Percentiles rank a stretch among this genome's conserved stretches.
These are phyloP conservation scores for Aurifilum marmelostoma DNA, from an alignment of 2,329 filamentous ascomycete species.

Conservation along the genomic window DNA sequence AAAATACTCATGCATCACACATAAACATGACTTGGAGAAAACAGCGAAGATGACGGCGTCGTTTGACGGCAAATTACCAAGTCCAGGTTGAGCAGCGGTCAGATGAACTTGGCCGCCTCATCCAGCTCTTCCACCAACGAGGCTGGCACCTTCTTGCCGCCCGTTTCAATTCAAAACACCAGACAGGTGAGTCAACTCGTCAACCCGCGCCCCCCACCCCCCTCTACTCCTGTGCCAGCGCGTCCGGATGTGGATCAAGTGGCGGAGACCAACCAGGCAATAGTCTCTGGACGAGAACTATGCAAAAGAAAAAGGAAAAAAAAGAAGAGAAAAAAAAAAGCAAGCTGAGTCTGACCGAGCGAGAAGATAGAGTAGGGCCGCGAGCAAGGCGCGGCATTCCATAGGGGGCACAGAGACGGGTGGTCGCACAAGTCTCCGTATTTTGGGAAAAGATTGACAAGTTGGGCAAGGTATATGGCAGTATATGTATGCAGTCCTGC, in stretches of 20 bases:
- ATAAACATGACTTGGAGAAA: not conserved
- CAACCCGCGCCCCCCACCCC: too few species aligned
- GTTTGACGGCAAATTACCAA: not conserved
- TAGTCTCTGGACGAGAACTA: not conserved
- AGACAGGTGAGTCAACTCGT: not conserved
- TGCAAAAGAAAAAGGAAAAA: not conserved
- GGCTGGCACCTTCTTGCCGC: not conserved
- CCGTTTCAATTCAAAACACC: not conserved
- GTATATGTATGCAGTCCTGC: constrained; percentile 17
- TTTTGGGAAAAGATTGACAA: not conserved
- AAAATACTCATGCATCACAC: not conserved
- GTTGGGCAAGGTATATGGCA: not conserved
- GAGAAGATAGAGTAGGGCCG: not conserved
- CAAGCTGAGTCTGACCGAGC: not conserved
- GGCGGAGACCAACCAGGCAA: not conserved
- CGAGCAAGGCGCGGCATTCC: not conserved
- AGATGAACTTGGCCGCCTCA: not conserved
- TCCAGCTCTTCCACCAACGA: not conserved
- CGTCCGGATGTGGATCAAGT: constrained; percentile 13
- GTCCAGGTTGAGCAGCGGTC: not conserved
- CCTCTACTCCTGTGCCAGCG: constrained; percentile 14
- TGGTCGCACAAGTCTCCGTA: not conserved
- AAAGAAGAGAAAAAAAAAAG: not conserved
- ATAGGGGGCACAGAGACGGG: not conserved
- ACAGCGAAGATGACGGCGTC: not conserved